A percentile compares a stretch with the other conserved stretches of the same genome.
phyloP scores from a whole-genome alignment of 805 yeast species.

The Wickerhamiella parazyma region DNA sequence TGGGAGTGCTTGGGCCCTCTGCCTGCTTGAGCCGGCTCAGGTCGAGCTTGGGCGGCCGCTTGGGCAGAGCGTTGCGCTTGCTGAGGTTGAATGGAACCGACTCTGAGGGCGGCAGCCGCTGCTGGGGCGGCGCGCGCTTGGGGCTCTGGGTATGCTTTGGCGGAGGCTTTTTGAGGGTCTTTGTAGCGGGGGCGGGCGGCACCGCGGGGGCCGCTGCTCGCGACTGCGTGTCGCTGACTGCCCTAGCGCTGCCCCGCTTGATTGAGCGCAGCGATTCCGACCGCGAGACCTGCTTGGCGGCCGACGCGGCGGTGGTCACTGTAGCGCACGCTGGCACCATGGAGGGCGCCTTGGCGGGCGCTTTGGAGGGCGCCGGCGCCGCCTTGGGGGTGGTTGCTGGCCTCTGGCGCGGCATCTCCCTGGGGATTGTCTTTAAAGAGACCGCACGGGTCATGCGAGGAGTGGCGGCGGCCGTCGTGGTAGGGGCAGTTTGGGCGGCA shows the following conservation, averaged over 20 bases:
- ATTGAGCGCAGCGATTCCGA: not conserved
- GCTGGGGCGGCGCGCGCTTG: not conserved
- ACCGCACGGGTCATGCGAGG: not conserved
- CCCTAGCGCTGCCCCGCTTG: not conserved
- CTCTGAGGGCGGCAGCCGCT: not conserved
- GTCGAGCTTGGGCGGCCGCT: not conserved
- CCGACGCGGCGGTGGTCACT: slow-evolving; percentile 5
- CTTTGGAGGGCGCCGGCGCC: no score
- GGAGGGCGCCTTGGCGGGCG: not conserved
- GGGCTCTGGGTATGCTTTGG: not conserved
- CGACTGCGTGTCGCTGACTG: not conserved
- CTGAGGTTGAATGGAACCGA: not conserved
- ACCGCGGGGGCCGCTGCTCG: no score
- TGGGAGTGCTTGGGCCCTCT: not conserved
- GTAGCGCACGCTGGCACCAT: slow-evolving; percentile 2
- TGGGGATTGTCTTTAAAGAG: not conserved
- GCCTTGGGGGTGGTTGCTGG: not conserved
- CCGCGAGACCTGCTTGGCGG: slow-evolving; percentile 1
- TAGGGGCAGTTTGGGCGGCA: not conserved
- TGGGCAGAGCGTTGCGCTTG: not conserved
- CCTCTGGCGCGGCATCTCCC: no score
- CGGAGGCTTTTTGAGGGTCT: not conserved
- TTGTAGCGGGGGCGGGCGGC: no score
- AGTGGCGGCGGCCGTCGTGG: not conserved
- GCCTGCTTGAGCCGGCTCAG: not conserved